These are phyloP conservation scores for Boletus semigastroideus DNA, from an alignment of 1,284 basidiomycete species.

Conservation along the genomic window DNA sequence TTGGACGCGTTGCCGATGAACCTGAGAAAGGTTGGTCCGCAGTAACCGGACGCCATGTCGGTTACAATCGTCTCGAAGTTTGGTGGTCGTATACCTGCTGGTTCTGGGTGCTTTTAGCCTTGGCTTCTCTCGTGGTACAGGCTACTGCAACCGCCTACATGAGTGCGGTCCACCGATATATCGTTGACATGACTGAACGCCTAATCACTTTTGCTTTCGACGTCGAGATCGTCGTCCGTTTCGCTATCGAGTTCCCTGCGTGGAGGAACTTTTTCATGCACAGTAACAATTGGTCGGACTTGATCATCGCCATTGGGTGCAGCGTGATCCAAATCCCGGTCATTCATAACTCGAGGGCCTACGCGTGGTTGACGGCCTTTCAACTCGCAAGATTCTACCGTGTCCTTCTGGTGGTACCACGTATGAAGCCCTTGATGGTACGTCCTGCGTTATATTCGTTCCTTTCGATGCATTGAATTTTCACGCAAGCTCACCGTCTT, in stretches of 20 bases:
- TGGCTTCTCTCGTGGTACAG: constrained; percentile 75
- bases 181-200: constrained; percentile 72
- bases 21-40: constrained; percentile 61
- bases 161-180: constrained; percentile 41
- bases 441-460: constrained; percentile 23
- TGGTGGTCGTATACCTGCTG: constrained; percentile 65
- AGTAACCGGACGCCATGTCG: constrained; percentile 44
- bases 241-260: constrained; percentile 74
- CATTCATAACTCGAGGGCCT: constrained; percentile 65
- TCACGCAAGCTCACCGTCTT: constrained; percentile 75
- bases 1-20: constrained; percentile 49
- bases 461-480: constrained; percentile 1
- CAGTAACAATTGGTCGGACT: constrained; percentile 76
- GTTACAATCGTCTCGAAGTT: constrained; percentile 49
- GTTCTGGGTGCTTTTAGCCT: constrained; percentile 79
- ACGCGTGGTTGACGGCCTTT: constrained; percentile 92
- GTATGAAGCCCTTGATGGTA: constrained; percentile 81
- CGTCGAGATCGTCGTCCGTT: constrained; percentile 81
- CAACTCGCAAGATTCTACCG: constrained; percentile 91
- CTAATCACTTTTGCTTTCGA: constrained; percentile 86
- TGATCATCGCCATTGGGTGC: constrained; percentile 77
- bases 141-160: constrained; percentile 70
- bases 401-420: constrained; percentile 86
- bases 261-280: constrained; percentile 80
- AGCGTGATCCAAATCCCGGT: constrained; percentile 86